Conservation (phyloP, 176 grass and related monocot species). For the Hordeum marinum region DNA sequence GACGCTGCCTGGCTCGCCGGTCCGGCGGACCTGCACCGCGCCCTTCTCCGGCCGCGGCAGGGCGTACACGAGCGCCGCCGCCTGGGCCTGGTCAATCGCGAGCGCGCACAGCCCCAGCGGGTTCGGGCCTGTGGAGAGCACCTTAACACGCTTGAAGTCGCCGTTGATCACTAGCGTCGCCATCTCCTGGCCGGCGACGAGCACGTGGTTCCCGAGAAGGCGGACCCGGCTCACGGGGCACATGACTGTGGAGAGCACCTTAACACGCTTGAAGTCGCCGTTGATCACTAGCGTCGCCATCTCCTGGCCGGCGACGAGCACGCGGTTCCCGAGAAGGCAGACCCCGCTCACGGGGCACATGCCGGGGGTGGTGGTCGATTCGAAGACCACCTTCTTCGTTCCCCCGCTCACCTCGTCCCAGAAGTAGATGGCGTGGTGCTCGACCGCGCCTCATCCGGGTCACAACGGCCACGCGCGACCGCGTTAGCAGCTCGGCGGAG, state of each 20-base stretch:
- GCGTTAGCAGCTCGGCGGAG: conserved; percentile 21
- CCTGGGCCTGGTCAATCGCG: not conserved
- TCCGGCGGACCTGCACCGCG: conserved; percentile 29
- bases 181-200: conserved; percentile 42
- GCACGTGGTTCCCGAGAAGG: conserved; percentile 29
- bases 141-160: not conserved
- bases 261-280: no score
- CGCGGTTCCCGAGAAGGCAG: conserved; percentile 34
- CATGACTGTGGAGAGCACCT: no score
- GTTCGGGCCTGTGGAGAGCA: conserved; percentile 54
- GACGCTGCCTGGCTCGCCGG: conserved; percentile 15
- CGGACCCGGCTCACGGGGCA: conserved; percentile 32
- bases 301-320: conserved; percentile 45
- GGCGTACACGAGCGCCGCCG: conserved; percentile 29
- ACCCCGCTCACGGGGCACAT: conserved; percentile 30
- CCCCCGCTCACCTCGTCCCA: not conserved
- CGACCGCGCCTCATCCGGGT: not conserved
- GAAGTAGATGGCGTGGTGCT: not conserved
- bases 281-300: conserved; percentile 14
- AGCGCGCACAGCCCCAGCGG: conserved; percentile 61
- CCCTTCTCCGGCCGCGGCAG: conserved; percentile 53
- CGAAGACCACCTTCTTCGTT: no score
- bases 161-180: conserved; percentile 1
- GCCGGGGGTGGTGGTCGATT: not conserved
- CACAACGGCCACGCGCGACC: conserved; percentile 9